Conservation (phyloP, 2,329 filamentous ascomycete species). For the Phaeosphaeria sp. region DNA sequence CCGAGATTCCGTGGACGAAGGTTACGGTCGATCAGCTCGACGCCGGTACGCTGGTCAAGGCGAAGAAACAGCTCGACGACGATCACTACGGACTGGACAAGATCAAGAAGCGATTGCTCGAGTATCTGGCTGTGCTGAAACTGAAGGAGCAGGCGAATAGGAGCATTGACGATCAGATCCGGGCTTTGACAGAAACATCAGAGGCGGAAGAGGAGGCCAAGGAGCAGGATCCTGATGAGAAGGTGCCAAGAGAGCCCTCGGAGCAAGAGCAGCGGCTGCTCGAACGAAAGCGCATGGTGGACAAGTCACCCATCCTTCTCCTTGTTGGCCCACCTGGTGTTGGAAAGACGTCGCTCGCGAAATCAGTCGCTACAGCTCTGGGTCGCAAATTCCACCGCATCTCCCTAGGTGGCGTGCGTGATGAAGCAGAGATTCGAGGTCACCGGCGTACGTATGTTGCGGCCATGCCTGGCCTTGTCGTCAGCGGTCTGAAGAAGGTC, state of each 20-base stretch:
- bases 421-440: slow-evolving; percentile 95
- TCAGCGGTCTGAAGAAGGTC: slow-evolving; percentile 92
- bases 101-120: slow-evolving; percentile 94
- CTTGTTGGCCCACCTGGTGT: slow-evolving; percentile 92
- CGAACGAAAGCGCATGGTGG: slow-evolving; percentile 82
- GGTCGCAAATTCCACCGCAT: slow-evolving; percentile 97
- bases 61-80: slow-evolving; percentile 88
- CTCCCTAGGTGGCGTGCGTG: slow-evolving; percentile 91
- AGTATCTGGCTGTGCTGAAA: slow-evolving; percentile 94
- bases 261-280: slow-evolving; percentile 73
- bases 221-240: slow-evolving; percentile 50
- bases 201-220: slow-evolving; percentile 46
- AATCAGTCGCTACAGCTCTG: slow-evolving; percentile 88
- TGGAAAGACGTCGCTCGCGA: slow-evolving; percentile 93
- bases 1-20: slow-evolving; percentile 91
- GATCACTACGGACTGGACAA: slow-evolving; percentile 97
- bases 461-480: slow-evolving; percentile 96
- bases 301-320: slow-evolving; percentile 95
- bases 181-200: slow-evolving; percentile 56
- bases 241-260: slow-evolving; percentile 41
- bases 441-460: slow-evolving; percentile 96
- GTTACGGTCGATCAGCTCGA: slow-evolving; percentile 86
- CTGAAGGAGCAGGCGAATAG: slow-evolving; percentile 91
- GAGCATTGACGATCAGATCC: slow-evolving; percentile 79
- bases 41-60: slow-evolving; percentile 75